Percentiles rank a stretch among this genome's conserved stretches.
phyloP scores from a whole-genome alignment of 2,329 filamentous ascomycete genomes.

The Aspergillus ochraceus region DNA sequence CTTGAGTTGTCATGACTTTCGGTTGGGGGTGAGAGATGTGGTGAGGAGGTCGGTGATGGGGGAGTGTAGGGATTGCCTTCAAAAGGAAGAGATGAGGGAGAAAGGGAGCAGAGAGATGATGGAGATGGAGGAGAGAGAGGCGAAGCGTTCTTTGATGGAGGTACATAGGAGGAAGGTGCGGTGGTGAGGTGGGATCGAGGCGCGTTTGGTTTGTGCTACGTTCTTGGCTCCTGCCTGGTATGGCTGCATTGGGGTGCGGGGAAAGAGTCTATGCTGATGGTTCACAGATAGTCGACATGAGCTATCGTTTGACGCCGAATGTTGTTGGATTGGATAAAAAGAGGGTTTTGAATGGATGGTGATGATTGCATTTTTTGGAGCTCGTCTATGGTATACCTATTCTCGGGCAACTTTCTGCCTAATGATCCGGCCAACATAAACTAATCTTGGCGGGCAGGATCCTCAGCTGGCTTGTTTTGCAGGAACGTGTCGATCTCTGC shows the following conservation, averaged over 20 bases:
- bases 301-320: no score
- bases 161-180: background rate
- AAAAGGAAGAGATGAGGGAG: background rate
- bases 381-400: background rate
- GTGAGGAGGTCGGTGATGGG: slow-evolving; percentile 4
- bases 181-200: background rate
- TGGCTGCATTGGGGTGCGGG: background rate
- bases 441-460: slow-evolving; percentile 21
- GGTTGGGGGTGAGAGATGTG: slow-evolving; percentile 11
- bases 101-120: background rate
- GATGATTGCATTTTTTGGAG: no score
- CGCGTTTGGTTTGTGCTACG: background rate
- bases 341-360: no score
- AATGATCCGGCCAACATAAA: background rate
- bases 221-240: background rate
- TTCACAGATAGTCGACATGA: background rate
- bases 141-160: background rate
- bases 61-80: slow-evolving; percentile 15
- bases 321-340: no score
- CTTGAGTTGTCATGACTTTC: slow-evolving; percentile 21
- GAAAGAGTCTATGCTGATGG: background rate
- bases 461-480: slow-evolving; percentile 29
- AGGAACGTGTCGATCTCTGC: slow-evolving; percentile 46
- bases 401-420: background rate
- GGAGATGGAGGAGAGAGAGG: background rate